Evolutionary conservation across 192 early-diverging fungal species (phyloP).

Genomic region (Mortierella hygrophila): DNA sequence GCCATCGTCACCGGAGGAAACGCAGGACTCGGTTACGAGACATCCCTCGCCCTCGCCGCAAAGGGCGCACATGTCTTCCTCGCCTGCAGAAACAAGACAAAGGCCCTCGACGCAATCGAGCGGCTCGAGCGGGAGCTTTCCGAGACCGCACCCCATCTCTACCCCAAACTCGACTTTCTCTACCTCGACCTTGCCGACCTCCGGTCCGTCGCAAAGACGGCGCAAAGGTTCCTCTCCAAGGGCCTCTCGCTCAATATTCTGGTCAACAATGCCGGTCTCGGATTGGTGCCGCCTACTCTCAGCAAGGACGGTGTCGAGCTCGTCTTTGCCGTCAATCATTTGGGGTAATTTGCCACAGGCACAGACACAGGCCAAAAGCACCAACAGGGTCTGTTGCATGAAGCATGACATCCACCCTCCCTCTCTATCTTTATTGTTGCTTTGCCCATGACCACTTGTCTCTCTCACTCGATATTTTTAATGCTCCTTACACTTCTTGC

Average conservation of each 20-base stretch:
- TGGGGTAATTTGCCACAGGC: conserved; percentile 29
- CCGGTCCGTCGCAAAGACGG: conserved; percentile 33
- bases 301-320: conserved; percentile 36
- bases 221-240: conserved; percentile 51
- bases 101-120: conserved; percentile 33
- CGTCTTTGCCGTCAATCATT: conserved; percentile 41
- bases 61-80: conserved; percentile 56
- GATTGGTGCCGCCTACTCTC: conserved; percentile 26
- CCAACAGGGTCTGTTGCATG: not conserved
- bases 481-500: not conserved
- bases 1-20: conserved; percentile 66
- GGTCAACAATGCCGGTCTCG: conserved; percentile 45
- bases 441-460: not conserved
- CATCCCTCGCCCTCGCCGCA: conserved; percentile 37
- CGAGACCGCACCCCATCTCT: conserved; percentile 46
- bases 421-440: not conserved
- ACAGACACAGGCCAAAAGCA: not conserved
- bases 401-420: not conserved
- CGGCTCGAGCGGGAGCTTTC: conserved; percentile 41
- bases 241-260: conserved; percentile 61
- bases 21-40: conserved; percentile 56
- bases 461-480: not conserved
- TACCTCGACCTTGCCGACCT: conserved; percentile 46
- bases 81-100: conserved; percentile 25
- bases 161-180: conserved; percentile 52